A percentile compares a stretch with the other conserved stretches of the same genome.
Conservation (phyloP, 2,329 filamentous ascomycete genomes). For the Oidium heveae region DNA sequence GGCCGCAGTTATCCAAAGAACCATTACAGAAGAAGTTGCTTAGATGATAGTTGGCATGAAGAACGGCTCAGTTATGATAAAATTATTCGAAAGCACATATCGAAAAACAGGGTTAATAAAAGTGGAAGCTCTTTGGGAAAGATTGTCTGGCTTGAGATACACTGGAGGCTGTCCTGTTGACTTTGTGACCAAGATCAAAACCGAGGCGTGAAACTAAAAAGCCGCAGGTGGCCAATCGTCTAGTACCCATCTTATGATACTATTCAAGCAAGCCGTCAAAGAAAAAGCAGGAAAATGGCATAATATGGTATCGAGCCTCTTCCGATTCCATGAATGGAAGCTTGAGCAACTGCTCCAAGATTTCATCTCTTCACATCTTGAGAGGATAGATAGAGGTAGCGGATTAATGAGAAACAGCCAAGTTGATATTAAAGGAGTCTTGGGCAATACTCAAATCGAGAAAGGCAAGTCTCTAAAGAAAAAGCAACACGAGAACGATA, state of each 20-base stretch:
- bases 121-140: no score
- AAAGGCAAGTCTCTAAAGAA: not conserved
- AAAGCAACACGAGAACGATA: not conserved
- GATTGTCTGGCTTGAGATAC: no score
- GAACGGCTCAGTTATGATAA: no score
- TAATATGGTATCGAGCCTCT: not conserved
- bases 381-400: not conserved
- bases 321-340: not conserved
- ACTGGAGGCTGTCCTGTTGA: no score
- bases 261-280: not conserved
- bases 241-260: no score
- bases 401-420: not conserved
- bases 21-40: no score
- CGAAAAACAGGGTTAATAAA: no score
- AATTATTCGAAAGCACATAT: no score
- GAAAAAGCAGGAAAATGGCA: not conserved
- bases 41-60: no score
- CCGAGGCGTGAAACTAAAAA: no score
- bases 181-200: no score
- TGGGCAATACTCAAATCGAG: not conserved
- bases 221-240: not conserved
- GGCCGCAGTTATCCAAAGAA: no score
- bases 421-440: not conserved
- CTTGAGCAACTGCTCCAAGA: not conserved
- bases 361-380: not conserved